These are phyloP conservation scores for Suillus lakei DNA, from an alignment of 768 basidiomycete genomes.

Conservation along the genomic window DNA sequence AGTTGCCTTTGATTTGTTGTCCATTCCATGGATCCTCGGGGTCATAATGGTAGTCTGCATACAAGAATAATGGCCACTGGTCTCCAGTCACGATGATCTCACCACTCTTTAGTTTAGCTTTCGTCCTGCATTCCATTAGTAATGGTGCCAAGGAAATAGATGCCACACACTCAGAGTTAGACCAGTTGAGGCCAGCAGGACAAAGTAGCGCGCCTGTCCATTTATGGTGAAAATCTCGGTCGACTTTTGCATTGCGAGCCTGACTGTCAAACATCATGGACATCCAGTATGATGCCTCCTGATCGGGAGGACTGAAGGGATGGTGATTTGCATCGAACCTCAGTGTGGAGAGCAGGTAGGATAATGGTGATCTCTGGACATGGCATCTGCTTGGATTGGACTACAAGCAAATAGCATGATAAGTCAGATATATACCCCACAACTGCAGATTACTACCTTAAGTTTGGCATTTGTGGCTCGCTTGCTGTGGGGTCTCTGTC, in stretches of 20 bases:
- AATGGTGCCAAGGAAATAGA: not conserved
- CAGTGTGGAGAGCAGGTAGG: slow-evolving; percentile 51
- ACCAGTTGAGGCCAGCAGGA: slow-evolving; percentile 26
- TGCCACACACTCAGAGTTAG: slow-evolving; percentile 16
- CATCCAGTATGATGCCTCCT: slow-evolving; percentile 68
- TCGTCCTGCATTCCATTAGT: not conserved
- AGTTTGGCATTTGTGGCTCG: slow-evolving; percentile 8
- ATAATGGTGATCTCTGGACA: not conserved
- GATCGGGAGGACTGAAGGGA: slow-evolving; percentile 54
- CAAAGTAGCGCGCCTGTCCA: slow-evolving; percentile 25
- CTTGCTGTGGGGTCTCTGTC: slow-evolving; percentile 14
- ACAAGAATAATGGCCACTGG: slow-evolving; percentile 32
- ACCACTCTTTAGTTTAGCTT: slow-evolving; percentile 11
- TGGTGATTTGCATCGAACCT: slow-evolving; percentile 71
- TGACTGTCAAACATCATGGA: slow-evolving; percentile 66
- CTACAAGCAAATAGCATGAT: not conserved
- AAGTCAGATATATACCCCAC: slow-evolving; percentile 5
- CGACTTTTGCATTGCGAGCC: slow-evolving; percentile 22
- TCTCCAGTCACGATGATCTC: slow-evolving; percentile 24
- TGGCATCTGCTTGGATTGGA: not conserved
- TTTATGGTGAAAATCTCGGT: slow-evolving; percentile 22
- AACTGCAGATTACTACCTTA: slow-evolving; percentile 19
- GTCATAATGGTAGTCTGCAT: slow-evolving; percentile 22
- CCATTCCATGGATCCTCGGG: slow-evolving; percentile 30
- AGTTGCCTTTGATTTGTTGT: slow-evolving; percentile 31